phyloP scores from a whole-genome alignment of 805 yeast species.

The Candida morakotiae region DNA sequence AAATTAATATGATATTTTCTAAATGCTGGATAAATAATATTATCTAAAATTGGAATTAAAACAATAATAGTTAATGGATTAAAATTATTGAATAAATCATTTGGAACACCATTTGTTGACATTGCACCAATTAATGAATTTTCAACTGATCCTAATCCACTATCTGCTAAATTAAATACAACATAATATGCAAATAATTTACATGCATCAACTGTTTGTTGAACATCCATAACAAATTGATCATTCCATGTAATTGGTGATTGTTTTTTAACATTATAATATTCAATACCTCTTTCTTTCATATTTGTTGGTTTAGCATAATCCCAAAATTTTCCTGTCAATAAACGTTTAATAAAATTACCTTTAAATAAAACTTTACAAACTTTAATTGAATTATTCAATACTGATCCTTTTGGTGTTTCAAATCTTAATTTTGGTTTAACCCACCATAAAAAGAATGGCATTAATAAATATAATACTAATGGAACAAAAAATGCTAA shows the following conservation, averaged over 20 bases:
- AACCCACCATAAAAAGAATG: conserved; percentile 23
- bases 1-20: conserved; percentile 38
- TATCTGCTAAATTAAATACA: conserved; percentile 38
- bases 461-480: conserved; percentile 26
- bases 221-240: conserved; percentile 45
- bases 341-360: conserved; percentile 39
- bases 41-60: conserved; percentile 48
- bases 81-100: conserved; percentile 52
- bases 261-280: conserved; percentile 26
- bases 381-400: conserved; percentile 41
- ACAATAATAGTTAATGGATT: conserved; percentile 52
- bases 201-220: conserved; percentile 42
- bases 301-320: conserved; percentile 44
- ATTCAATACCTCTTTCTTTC: conserved; percentile 38
- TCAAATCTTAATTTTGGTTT: conserved; percentile 27
- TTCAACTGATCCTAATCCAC: conserved; percentile 46
- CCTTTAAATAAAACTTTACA: conserved; percentile 39
- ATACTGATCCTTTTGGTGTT: conserved; percentile 43
- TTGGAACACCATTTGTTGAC: conserved; percentile 51
- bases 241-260: conserved; percentile 38
- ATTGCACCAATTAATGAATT: conserved; percentile 54
- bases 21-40: conserved; percentile 43
- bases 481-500: conserved; percentile 49
- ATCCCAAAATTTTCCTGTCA: conserved; percentile 42
- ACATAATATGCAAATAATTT: conserved; percentile 42